Evolutionary conservation across 2,329 filamentous ascomycete species (phyloP).

Genomic region (Phialophora expanda): DNA sequence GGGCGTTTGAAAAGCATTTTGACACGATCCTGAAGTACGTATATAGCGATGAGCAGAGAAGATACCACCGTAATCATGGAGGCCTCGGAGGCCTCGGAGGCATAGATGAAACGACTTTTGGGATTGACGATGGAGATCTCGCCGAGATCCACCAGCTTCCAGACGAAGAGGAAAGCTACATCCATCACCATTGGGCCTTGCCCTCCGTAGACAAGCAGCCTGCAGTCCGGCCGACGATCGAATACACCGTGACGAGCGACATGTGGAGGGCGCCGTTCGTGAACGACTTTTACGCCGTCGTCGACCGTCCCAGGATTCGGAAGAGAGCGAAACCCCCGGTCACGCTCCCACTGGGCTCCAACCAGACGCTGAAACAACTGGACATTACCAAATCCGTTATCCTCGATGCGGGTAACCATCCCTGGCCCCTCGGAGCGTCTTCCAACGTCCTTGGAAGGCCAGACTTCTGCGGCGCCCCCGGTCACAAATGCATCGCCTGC

Average conservation of each 20-base stretch:
- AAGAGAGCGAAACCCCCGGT: neutral
- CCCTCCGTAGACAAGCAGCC: neutral
- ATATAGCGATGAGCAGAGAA: constrained; percentile 14
- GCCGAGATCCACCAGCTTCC: constrained; percentile 16
- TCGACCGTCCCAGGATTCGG: neutral
- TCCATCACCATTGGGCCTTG: constrained; percentile 28
- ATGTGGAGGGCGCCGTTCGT: constrained; percentile 12
- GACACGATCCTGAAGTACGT: constrained; percentile 13
- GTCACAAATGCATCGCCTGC: constrained; percentile 10
- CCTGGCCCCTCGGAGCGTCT: constrained; percentile 3
- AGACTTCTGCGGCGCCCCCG: constrained; percentile 13
- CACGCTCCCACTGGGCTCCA: neutral
- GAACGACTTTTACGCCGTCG: constrained; percentile 2
- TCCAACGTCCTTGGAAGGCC: constrained; percentile 11
- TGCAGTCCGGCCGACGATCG: constrained; percentile 14
- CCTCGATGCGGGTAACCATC: constrained; percentile 13
- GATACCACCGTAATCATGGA: too few relatives aligned
- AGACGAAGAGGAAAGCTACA: constrained; percentile 4
- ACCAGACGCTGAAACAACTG: constrained; percentile 15
- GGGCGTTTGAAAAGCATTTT: constrained; percentile 15
- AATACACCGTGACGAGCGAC: constrained; percentile 22
- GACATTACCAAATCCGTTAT: constrained; percentile 19
- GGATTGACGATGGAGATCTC: constrained; percentile 22
- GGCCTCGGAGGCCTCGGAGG: neutral
- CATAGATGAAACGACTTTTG: constrained; percentile 18